Evolutionary conservation across 495 filamentous ascomycete species (phyloP).

Genomic region (Letharia lupina): DNA sequence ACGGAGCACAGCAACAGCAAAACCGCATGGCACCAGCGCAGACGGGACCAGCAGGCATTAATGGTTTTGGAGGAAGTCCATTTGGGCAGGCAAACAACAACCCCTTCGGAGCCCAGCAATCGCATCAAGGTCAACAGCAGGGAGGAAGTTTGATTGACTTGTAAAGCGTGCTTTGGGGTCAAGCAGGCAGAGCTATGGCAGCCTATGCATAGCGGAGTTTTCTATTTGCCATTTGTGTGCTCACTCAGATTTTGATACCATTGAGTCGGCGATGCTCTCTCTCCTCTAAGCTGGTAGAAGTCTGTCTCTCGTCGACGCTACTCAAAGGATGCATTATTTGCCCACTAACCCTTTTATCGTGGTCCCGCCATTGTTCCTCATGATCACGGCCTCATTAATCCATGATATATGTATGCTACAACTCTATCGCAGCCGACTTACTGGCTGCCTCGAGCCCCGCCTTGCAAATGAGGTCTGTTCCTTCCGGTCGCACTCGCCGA

Average conservation of each 20-base stretch:
- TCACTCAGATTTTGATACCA: background rate
- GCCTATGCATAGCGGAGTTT: background rate
- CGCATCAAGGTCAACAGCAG: slow-evolving; percentile 57
- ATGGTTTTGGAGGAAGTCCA: slow-evolving; percentile 38
- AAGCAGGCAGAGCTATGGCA: background rate
- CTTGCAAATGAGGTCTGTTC: background rate
- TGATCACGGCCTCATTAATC: background rate
- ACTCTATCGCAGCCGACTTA: background rate
- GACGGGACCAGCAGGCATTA: slow-evolving; percentile 61
- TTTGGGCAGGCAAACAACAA: slow-evolving; percentile 50
- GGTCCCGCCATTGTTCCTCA: background rate
- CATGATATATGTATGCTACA: background rate
- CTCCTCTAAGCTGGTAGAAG: background rate
- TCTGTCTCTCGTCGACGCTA: background rate
- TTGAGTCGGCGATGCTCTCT: slow-evolving; percentile 2
- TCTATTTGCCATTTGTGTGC: background rate
- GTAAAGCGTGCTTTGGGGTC: slow-evolving; percentile 33
- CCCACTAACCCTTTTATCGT: background rate
- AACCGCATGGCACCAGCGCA: slow-evolving; percentile 59
- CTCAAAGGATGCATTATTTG: slow-evolving; percentile 2
- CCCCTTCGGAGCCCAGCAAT: slow-evolving; percentile 58
- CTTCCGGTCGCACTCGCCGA: background rate
- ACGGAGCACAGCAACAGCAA: slow-evolving; percentile 28
- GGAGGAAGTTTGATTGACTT: slow-evolving; percentile 88
- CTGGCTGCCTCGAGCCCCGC: background rate